phyloP scores from a whole-genome alignment of 768 basidiomycete genomes.

The Postia placenta region DNA sequence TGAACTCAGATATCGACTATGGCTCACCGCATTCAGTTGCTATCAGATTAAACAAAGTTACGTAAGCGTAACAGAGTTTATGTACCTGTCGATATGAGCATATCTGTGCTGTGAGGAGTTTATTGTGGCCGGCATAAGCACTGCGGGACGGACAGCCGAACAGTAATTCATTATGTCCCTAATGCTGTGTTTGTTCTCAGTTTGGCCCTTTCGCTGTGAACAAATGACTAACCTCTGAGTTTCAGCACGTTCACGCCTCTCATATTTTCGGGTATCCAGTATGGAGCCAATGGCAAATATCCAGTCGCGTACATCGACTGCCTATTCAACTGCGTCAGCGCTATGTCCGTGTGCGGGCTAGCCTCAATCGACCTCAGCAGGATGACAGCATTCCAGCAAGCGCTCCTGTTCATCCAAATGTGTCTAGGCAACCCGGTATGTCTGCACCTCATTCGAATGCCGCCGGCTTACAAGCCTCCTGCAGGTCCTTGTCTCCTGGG shows the following conservation, averaged over 20 bases:
- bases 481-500: slow-evolving; percentile 77
- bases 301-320: slow-evolving; percentile 72
- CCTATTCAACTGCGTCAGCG: slow-evolving; percentile 71
- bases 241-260: slow-evolving; percentile 72
- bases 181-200: neutral
- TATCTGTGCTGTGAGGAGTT: neutral
- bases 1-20: too few relatives aligned
- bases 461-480: neutral
- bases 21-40: too few relatives aligned
- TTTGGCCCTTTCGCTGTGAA: neutral
- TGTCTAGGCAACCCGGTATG: slow-evolving; percentile 67
- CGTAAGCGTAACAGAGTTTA: neutral
- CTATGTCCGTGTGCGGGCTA: slow-evolving; percentile 76
- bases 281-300: slow-evolving; percentile 70
- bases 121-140: neutral
- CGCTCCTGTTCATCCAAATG: slow-evolving; percentile 72
- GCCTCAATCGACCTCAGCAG: slow-evolving; percentile 62
- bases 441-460: neutral
- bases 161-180: neutral
- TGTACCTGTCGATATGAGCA: neutral
- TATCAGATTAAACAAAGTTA: too few relatives aligned
- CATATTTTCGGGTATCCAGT: slow-evolving; percentile 74
- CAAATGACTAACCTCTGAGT: neutral
- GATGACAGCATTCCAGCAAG: slow-evolving; percentile 67
- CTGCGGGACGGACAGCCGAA: neutral